Percentiles rank a stretch among this genome's conserved stretches.
Conservation (phyloP, 345 rosid species). For the Citrus mangshanensis region DNA sequence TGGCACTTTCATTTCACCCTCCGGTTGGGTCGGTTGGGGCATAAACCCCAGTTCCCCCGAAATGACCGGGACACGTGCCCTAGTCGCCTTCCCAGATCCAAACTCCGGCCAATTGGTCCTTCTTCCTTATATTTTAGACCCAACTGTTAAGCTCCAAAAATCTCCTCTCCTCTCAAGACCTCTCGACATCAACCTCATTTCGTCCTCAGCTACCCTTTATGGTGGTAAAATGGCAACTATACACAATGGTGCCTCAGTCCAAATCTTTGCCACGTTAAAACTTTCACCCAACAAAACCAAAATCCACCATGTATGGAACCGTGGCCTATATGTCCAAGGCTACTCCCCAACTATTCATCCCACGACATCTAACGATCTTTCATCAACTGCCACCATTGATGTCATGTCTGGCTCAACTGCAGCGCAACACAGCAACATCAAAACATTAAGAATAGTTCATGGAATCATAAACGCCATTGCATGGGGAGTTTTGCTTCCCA, state of each 20-base stretch:
- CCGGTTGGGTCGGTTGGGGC: constrained; percentile 97
- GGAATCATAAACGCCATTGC: constrained; percentile 64
- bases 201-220: constrained; percentile 79
- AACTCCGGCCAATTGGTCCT: constrained; percentile 78
- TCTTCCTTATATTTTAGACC: constrained; percentile 73
- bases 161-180: constrained; percentile 80
- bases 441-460: constrained; percentile 48
- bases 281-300: constrained; percentile 61
- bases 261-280: constrained; percentile 65
- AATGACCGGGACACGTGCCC: constrained; percentile 85
- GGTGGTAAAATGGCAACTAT: constrained; percentile 91
- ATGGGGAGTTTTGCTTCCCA: constrained; percentile 79
- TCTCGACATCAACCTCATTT: constrained; percentile 60
- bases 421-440: constrained; percentile 25
- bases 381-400: constrained; percentile 71
- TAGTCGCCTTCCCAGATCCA: constrained; percentile 86
- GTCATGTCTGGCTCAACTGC: constrained; percentile 60
- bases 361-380: constrained; percentile 74
- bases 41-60: constrained; percentile 69
- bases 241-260: constrained; percentile 73
- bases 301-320: constrained; percentile 86
- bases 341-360: constrained; percentile 98
- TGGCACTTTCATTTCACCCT: constrained; percentile 90
- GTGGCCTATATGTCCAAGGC: constrained; percentile 96
- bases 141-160: constrained; percentile 83